These are phyloP conservation scores for Hirsutella minnesotensis DNA, from an alignment of 2,329 filamentous ascomycete genomes.

Conservation along the genomic window DNA sequence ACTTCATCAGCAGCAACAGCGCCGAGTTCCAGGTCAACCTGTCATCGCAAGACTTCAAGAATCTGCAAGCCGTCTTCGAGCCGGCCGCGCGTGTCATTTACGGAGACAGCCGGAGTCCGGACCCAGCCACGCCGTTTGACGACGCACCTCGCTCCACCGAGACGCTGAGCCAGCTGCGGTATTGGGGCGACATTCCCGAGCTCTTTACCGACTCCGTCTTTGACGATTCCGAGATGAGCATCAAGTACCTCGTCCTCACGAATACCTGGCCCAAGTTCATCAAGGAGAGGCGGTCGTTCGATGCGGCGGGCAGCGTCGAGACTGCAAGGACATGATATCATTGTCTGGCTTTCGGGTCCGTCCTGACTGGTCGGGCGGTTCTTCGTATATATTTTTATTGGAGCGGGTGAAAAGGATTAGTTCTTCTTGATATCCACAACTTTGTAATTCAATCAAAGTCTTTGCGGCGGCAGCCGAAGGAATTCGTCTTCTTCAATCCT, in stretches of 20 bases:
- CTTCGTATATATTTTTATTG: too few species aligned
- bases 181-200: conserved; percentile 33
- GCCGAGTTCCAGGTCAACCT: conserved; percentile 59
- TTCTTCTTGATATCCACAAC: too few species aligned
- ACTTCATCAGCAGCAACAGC: conserved; percentile 47
- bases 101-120: conserved; percentile 24
- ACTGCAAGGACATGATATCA: conserved; percentile 1
- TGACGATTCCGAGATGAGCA: conserved; percentile 44
- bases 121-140: conserved; percentile 33
- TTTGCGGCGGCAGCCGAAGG: too few species aligned
- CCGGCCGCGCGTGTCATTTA: conserved; percentile 33
- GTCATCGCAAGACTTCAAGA: conserved; percentile 40
- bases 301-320: conserved; percentile 8
- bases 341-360: too few species aligned
- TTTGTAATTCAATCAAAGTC: too few species aligned
- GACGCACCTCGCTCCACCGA: conserved; percentile 12
- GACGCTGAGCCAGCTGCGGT: conserved; percentile 16
- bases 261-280: conserved; percentile 58
- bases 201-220: conserved; percentile 44
- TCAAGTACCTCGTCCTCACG: conserved; percentile 57
- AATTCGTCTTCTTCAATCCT: too few species aligned
- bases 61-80: conserved; percentile 46
- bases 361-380: too few species aligned
- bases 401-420: too few species aligned
- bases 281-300: conserved; percentile 25